These are phyloP conservation scores for Xylaria nigripes DNA, from an alignment of 495 filamentous ascomycete genomes.

Conservation along the genomic window DNA sequence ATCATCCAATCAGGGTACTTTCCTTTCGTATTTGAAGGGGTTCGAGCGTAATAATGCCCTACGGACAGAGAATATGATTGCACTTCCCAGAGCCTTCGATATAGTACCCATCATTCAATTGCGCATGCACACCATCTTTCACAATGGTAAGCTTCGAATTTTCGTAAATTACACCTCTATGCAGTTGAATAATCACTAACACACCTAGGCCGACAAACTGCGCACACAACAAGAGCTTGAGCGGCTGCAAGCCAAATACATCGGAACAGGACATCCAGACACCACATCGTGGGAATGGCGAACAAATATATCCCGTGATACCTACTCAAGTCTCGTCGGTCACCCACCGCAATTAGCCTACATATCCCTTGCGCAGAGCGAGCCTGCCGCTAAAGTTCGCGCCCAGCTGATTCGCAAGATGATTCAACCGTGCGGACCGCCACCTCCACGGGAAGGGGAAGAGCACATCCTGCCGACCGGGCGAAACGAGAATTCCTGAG, in stretches of 20 bases:
- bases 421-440: conserved; percentile 82
- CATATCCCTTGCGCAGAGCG: conserved; percentile 80
- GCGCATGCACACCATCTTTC: neutral
- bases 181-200: neutral
- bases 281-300: conserved; percentile 95
- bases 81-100: no score
- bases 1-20: no score
- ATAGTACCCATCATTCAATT: no score
- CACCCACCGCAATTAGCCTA: conserved; percentile 86
- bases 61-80: no score
- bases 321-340: conserved; percentile 73
- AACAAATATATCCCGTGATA: conserved; percentile 82
- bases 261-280: conserved; percentile 97
- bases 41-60: no score
- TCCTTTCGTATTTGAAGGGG: no score
- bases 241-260: conserved; percentile 82
- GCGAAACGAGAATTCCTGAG: conserved; percentile 11
- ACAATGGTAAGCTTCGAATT: conserved; percentile 13
- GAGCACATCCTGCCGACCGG: conserved; percentile 17
- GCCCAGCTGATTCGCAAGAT: conserved; percentile 80
- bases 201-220: conserved; percentile 79
- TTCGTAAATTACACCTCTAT: neutral
- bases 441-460: conserved; percentile 57
- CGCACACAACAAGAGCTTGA: conserved; percentile 96
- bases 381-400: conserved; percentile 70